These are phyloP conservation scores for Wickerhamomyces sydowiorum DNA, from an alignment of 805 yeast genomes.

Conservation along the genomic window DNA sequence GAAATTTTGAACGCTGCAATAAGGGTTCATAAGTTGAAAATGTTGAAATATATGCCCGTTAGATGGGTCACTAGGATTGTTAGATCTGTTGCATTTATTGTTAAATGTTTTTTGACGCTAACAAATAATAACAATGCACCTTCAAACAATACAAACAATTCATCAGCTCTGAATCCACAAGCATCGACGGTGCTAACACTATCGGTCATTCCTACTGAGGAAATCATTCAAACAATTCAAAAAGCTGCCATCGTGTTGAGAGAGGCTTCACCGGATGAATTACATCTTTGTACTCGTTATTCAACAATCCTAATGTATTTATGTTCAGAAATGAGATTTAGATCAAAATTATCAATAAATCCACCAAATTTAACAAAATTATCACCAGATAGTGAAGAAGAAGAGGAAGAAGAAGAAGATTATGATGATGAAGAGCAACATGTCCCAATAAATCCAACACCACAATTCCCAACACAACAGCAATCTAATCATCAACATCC, in stretches of 20 bases:
- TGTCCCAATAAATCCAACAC: background rate
- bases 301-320: slow-evolving; percentile 71
- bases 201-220: slow-evolving; percentile 65
- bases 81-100: slow-evolving; percentile 84
- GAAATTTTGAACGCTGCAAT: slow-evolving; percentile 69
- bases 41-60: slow-evolving; percentile 81
- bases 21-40: slow-evolving; percentile 56
- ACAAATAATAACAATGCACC: slow-evolving; percentile 26
- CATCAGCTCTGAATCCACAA: slow-evolving; percentile 26
- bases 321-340: slow-evolving; percentile 65
- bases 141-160: slow-evolving; percentile 6
- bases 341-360: slow-evolving; percentile 25
- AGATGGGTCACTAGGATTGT: slow-evolving; percentile 85
- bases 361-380: slow-evolving; percentile 22
- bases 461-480: background rate
- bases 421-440: background rate
- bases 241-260: slow-evolving; percentile 67
- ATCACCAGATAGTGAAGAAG: slow-evolving; percentile 15
- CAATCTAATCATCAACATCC: slow-evolving; percentile 2
- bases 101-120: slow-evolving; percentile 72
- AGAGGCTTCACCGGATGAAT: slow-evolving; percentile 85
- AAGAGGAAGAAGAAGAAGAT: slow-evolving; percentile 10
- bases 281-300: slow-evolving; percentile 77
- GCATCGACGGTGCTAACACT: slow-evolving; percentile 43
- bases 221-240: slow-evolving; percentile 60